Evolutionary conservation across 345 rosid species (phyloP).

Genomic region (Gossypium thurberi): DNA sequence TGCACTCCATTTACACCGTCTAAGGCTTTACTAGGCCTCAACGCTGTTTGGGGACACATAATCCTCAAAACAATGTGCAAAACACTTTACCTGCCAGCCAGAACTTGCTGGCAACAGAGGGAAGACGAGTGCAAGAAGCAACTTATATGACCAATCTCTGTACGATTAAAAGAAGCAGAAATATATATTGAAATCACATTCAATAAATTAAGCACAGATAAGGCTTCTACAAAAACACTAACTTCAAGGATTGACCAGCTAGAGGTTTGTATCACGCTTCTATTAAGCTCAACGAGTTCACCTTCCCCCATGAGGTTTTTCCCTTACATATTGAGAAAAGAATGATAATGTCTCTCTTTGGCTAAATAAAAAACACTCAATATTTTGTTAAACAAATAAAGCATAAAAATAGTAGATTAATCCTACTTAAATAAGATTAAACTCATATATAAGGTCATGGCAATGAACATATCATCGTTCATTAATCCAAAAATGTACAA

Average conservation of each 20-base stretch:
- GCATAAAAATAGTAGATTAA: too few relatives aligned
- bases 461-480: background rate
- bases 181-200: background rate
- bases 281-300: background rate
- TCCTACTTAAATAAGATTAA: background rate
- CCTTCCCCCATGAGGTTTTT: too few relatives aligned
- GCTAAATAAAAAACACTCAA: too few relatives aligned
- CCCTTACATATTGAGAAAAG: too few relatives aligned
- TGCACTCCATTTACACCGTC: conserved; percentile 75
- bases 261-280: background rate
- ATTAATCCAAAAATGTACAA: background rate
- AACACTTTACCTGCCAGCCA: conserved; percentile 36
- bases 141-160: conserved; percentile 20
- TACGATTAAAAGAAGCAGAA: background rate
- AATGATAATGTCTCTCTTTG: too few relatives aligned
- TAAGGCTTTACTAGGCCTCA: conserved; percentile 46
- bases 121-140: conserved; percentile 14
- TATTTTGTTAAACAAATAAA: too few relatives aligned
- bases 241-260: background rate
- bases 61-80: conserved; percentile 10
- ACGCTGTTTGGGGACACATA: conserved; percentile 46
- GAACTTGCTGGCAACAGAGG: background rate
- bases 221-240: background rate
- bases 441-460: background rate
- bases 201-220: background rate